Evolutionary conservation across 371 early-diverging fungal genomes (phyloP), one percentile per base, ranked within the genome.

Genomic region (Mortierella sp.): DNA sequence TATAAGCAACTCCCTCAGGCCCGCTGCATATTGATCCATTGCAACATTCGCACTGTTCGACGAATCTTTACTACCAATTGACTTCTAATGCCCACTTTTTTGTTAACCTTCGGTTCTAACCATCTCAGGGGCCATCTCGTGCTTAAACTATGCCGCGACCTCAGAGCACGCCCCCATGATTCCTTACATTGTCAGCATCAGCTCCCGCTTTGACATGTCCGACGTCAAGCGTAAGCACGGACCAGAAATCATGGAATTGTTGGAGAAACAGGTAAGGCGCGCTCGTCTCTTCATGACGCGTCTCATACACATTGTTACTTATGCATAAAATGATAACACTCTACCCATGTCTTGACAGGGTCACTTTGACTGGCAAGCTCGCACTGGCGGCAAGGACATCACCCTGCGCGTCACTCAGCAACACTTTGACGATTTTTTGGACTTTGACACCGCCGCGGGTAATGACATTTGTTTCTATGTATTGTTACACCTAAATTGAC

Each of bases 201-300:
- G 91, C 14, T 91, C 90, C 26, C 91, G 92, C 71, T 93, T 88
- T 75, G 74, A 91, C 73, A 91, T 93, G 91, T 83, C 88, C 2
- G 78, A 79, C 40, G 78, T 81, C 21, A 77, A 69, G 71, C 80
- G 80, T 21, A 80, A 79, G 69, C 72, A 83, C 73, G 88, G 84
- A 16, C 81, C 88, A 21, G 76, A 80, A 28, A 24, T 44, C 21
- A 71, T 83, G 82, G 72, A 55, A 11, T 77, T 87, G 14, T 51
- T 87, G 53, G 88, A 84, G 40, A 69, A 70, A 28, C 88, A 87
- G 83, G 86, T 82, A 77, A 55, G 8, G 0, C 53, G 21, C 1
- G 50, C 50, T 50, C 50, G 0, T 14, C 50, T 50, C 13, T 19
- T 34, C 24, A 24, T 3, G 72, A 26, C 64, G 48, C 48, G 43